phyloP scores from a whole-genome alignment of 2,329 filamentous ascomycete species.

The Ustulina deusta region DNA sequence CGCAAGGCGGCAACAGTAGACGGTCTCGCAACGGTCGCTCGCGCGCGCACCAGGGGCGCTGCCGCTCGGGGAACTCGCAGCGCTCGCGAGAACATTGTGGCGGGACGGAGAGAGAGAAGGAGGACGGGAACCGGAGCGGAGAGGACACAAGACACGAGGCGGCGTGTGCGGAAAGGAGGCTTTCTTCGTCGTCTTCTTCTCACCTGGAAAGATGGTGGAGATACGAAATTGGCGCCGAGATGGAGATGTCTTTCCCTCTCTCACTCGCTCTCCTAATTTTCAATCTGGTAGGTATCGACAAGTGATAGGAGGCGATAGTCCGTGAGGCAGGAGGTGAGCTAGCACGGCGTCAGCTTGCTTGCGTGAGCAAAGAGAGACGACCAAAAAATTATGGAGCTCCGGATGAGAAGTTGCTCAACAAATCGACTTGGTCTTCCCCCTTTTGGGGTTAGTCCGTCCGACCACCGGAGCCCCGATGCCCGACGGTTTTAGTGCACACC shows the following conservation, averaged over 20 bases:
- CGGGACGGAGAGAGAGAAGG: constrained; percentile 35
- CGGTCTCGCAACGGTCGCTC: constrained; percentile 54
- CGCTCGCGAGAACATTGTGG: constrained; percentile 77
- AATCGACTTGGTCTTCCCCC: constrained; percentile 28
- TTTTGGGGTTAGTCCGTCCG: constrained; percentile 37
- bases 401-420: constrained; percentile 41
- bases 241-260: constrained; percentile 17
- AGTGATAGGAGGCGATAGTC: neutral
- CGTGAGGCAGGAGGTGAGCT: too few relatives aligned
- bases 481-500: constrained; percentile 19
- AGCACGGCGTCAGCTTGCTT: too few relatives aligned
- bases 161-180: constrained; percentile 1
- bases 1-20: constrained; percentile 67
- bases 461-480: constrained; percentile 33
- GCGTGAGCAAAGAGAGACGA: constrained; percentile 26
- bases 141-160: neutral
- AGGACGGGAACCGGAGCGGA: neutral
- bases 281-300: constrained; percentile 4
- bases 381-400: constrained; percentile 39
- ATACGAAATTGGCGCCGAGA: constrained; percentile 28
- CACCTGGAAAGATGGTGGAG: constrained; percentile 12
- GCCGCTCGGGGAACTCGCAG: constrained; percentile 70
- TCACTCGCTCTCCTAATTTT: constrained; percentile 19
- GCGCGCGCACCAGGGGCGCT: constrained; percentile 65
- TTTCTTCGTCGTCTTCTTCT: constrained; percentile 8